Conservation (phyloP, 2,329 filamentous ascomycete species). For the Pseudogymnoascus sp. region DNA sequence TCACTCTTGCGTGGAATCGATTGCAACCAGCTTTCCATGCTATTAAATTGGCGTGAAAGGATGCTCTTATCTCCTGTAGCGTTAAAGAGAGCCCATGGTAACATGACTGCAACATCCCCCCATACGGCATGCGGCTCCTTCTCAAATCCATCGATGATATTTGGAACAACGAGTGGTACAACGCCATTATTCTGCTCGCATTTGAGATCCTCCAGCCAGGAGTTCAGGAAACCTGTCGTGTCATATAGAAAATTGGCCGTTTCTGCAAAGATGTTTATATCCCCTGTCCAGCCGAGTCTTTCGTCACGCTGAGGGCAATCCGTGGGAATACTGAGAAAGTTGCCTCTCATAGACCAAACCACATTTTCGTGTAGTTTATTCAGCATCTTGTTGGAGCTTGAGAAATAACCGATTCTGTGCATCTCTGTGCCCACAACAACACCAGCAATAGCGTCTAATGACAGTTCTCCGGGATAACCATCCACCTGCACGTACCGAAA, state of each 20-base stretch:
- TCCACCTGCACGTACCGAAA: slow-evolving; percentile 39
- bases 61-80: slow-evolving; percentile 15
- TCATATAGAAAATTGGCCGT: slow-evolving; percentile 46
- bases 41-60: slow-evolving; percentile 11
- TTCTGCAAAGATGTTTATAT: slow-evolving; percentile 38
- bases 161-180: slow-evolving; percentile 28
- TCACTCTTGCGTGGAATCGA: slow-evolving; percentile 8
- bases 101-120: slow-evolving; percentile 17
- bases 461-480: slow-evolving; percentile 26
- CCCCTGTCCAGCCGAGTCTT: slow-evolving; percentile 47
- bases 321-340: slow-evolving; percentile 50
- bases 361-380: slow-evolving; percentile 39
- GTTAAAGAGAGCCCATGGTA: slow-evolving; percentile 19
- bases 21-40: slow-evolving; percentile 15
- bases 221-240: slow-evolving; percentile 41
- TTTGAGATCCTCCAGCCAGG: slow-evolving; percentile 43
- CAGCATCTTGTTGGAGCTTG: slow-evolving; percentile 27
- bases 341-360: slow-evolving; percentile 42
- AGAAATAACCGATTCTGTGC: slow-evolving; percentile 23
- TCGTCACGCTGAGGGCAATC: slow-evolving; percentile 53
- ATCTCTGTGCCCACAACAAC: slow-evolving; percentile 37
- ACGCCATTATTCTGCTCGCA: slow-evolving; percentile 29
- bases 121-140: slow-evolving; percentile 15
- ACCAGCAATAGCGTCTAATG: slow-evolving; percentile 16
- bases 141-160: neutral